Percentiles rank a stretch among this genome's conserved stretches.
phyloP scores from a whole-genome alignment of 306 rosid species.

The Castanopsis chinensis region DNA sequence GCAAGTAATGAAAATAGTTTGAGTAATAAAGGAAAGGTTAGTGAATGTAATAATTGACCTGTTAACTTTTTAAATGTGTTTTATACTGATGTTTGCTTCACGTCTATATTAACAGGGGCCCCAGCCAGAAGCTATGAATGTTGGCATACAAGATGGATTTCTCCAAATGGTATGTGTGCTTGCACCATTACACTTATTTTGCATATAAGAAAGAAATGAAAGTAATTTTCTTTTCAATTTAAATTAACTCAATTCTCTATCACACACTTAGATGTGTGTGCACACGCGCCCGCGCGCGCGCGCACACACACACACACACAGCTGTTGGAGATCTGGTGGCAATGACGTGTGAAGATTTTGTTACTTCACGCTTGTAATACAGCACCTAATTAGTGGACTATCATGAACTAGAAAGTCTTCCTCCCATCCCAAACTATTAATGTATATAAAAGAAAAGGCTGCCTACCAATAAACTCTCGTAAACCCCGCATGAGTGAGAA shows the following conservation, averaged over 20 bases:
- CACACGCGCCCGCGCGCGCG: too few species aligned
- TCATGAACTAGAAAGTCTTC: neutral
- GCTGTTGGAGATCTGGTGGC: neutral
- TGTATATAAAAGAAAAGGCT: too few species aligned
- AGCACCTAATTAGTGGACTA: slow-evolving; percentile 11
- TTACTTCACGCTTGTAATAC: slow-evolving; percentile 1
- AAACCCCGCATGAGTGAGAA: too few species aligned
- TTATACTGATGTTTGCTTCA: slow-evolving; percentile 10
- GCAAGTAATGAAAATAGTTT: slow-evolving; percentile 26
- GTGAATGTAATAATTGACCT: slow-evolving; percentile 19
- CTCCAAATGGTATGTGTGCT: slow-evolving; percentile 45
- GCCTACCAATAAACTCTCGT: too few species aligned
- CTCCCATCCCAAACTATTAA: too few species aligned
- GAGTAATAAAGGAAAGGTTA: slow-evolving; percentile 47
- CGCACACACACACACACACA: too few species aligned
- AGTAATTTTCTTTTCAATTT: neutral
- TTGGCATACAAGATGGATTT: slow-evolving; percentile 37
- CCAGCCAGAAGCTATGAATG: slow-evolving; percentile 36
- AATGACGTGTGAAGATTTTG: slow-evolving; percentile 13
- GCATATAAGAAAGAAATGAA: neutral
- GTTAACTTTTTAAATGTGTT: slow-evolving; percentile 2
- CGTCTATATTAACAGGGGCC: slow-evolving; percentile 31
- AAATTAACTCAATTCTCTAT: neutral
- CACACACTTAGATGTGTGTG: neutral
- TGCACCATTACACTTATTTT: neutral